phyloP scores from a whole-genome alignment of 1,284 basidiomycete genomes.

The Coriolopsis trogii region DNA sequence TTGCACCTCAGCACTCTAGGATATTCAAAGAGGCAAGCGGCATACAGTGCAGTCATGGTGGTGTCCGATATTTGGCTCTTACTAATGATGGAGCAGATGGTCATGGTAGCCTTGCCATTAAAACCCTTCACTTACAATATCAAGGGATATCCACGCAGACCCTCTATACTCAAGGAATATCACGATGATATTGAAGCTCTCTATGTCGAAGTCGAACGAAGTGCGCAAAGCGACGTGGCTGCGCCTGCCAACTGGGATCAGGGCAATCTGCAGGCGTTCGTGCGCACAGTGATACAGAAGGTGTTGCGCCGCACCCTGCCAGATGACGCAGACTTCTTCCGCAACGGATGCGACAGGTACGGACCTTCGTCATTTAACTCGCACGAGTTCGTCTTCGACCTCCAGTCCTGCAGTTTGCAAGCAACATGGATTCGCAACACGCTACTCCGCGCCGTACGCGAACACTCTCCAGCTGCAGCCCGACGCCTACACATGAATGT shows the following conservation, averaged over 20 bases:
- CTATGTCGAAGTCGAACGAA: conserved; percentile 33
- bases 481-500: conserved; percentile 31
- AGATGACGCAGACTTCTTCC: conserved; percentile 41
- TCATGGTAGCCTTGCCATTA: conserved; percentile 30
- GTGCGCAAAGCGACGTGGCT: conserved; percentile 25
- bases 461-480: conserved; percentile 4
- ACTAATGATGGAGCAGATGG: conserved; percentile 29
- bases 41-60: neutral
- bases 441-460: conserved; percentile 29
- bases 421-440: conserved; percentile 39
- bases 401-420: conserved; percentile 28
- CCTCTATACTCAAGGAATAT: conserved; percentile 33
- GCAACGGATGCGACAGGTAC: conserved; percentile 42
- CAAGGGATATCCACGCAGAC: conserved; percentile 34
- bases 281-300: conserved; percentile 28
- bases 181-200: conserved; percentile 34
- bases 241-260: conserved; percentile 30
- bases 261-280: conserved; percentile 22
- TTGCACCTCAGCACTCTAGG: conserved; percentile 42
- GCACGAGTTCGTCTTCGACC: neutral
- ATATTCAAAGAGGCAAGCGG: conserved; percentile 38
- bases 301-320: conserved; percentile 25
- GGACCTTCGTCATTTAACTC: neutral
- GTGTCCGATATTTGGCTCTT: neutral
- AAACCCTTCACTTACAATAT: conserved; percentile 38